A percentile compares a stretch with the other conserved stretches of the same genome.
Conservation (phyloP, 345 rosid species). For the Arabidopsis suecica region DNA sequence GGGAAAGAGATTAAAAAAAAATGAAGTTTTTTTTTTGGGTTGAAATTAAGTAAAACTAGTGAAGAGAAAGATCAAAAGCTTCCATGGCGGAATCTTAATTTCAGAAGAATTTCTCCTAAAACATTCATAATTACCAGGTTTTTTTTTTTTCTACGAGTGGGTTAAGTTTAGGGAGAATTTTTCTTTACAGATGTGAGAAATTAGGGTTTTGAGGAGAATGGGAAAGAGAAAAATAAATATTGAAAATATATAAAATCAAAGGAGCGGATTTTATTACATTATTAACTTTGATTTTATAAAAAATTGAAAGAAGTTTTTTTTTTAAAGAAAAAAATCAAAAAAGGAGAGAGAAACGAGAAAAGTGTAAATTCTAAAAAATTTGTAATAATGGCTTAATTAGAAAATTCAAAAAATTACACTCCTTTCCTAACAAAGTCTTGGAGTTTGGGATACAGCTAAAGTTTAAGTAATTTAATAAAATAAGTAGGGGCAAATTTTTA, state of each 20-base stretch:
- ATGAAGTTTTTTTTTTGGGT: background rate
- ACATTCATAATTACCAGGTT: conserved; percentile 47
- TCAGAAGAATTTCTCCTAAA: conserved; percentile 39
- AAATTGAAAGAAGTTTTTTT: background rate
- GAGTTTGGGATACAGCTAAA: conserved; percentile 48
- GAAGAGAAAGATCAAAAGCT: conserved; percentile 56
- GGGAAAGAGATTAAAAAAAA: conserved; percentile 3
- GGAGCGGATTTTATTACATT: conserved; percentile 42
- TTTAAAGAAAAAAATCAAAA: background rate
- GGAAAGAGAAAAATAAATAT: conserved; percentile 31
- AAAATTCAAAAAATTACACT: conserved; percentile 22
- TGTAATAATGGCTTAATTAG: conserved; percentile 30
- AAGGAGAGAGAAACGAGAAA: conserved; percentile 31
- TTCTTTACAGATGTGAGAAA: conserved; percentile 54
- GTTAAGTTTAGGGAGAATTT: conserved; percentile 48
- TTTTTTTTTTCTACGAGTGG: conserved; percentile 26
- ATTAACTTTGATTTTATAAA: conserved; percentile 23
- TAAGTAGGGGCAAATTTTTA: conserved; percentile 14
- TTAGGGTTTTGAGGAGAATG: conserved; percentile 71
- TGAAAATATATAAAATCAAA: conserved; percentile 54
- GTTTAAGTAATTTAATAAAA: conserved; percentile 28
- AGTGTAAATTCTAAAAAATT: conserved; percentile 6
- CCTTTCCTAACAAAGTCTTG: conserved; percentile 28
- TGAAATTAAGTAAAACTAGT: conserved; percentile 35
- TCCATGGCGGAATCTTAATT: conserved; percentile 41